Evolutionary conservation across 805 yeast genomes (phyloP).

Genomic region (Kodamaea kakaduensis): DNA sequence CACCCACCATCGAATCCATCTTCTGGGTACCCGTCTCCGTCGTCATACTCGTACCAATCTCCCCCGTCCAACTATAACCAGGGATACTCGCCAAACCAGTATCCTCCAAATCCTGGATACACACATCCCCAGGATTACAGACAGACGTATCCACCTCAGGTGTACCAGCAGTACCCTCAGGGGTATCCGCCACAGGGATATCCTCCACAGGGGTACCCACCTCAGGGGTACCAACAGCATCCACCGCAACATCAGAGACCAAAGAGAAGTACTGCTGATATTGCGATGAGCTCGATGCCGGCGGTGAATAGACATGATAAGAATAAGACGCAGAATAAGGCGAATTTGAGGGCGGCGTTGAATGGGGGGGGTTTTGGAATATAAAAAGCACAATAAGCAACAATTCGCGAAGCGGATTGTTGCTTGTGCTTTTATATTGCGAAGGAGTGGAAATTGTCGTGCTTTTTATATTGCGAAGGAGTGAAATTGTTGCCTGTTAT

Average conservation of each 20-base stretch:
- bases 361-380: conserved; percentile 69
- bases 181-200: conserved; percentile 13
- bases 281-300: conserved; percentile 48
- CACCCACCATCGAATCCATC: too few species aligned
- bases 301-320: conserved; percentile 34
- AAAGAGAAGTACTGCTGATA: conserved; percentile 35
- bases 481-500: too few species aligned
- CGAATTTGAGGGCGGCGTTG: conserved; percentile 58
- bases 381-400: conserved; percentile 17
- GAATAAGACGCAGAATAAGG: conserved; percentile 47
- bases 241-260: conserved; percentile 14
- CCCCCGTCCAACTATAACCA: too few species aligned
- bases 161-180: conserved; percentile 15
- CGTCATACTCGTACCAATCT: too few species aligned
- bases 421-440: too few species aligned
- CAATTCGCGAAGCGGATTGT: neutral
- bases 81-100: too few species aligned
- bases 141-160: conserved; percentile 12
- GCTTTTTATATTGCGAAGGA: too few species aligned
- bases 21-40: too few species aligned
- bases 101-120: conserved; percentile 14
- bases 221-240: conserved; percentile 7
- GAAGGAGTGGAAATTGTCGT: too few species aligned
- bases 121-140: too few species aligned
- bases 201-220: conserved; percentile 15